phyloP scores from a whole-genome alignment of 805 yeast species.

The Metschnikowia koreensis region DNA sequence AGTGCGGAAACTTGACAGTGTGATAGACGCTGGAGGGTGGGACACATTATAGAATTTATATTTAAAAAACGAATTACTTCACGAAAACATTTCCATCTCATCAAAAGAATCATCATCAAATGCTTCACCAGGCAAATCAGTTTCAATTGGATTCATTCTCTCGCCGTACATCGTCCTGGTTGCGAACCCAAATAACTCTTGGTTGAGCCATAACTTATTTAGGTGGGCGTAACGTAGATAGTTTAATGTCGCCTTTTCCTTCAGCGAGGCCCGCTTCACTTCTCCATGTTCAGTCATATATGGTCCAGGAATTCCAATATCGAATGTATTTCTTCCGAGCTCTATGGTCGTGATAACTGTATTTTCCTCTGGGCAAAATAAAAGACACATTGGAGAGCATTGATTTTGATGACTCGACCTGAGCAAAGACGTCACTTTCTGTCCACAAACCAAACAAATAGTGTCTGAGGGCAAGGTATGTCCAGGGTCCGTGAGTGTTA shows the following conservation, averaged over 20 bases:
- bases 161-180: conserved; percentile 24
- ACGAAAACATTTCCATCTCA: conserved; percentile 6
- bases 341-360: conserved; percentile 24
- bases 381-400: conserved; percentile 10
- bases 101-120: conserved; percentile 13
- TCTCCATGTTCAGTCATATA: conserved; percentile 77
- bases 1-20: conserved; percentile 76
- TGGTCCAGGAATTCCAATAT: conserved; percentile 54
- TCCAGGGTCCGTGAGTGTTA: conserved; percentile 25
- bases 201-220: conserved; percentile 60
- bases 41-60: conserved; percentile 55
- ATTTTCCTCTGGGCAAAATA: conserved; percentile 24
- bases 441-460: conserved; percentile 39
- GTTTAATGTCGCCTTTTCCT: conserved; percentile 58
- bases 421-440: conserved; percentile 3
- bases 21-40: conserved; percentile 93
- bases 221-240: conserved; percentile 53
- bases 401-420: conserved; percentile 3
- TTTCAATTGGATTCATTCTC: conserved; percentile 7
- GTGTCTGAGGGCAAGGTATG: conserved; percentile 19
- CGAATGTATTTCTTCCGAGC: conserved; percentile 25
- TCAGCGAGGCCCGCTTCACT: conserved; percentile 53
- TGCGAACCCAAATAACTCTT: conserved; percentile 52
- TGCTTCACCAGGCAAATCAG: conserved; percentile 4
- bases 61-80: conserved; percentile 1